Evolutionary conservation across 2,329 filamentous ascomycete species (phyloP), one percentile per base, ranked within the genome.

Genomic region (Penicillium sclerotigenum): DNA sequence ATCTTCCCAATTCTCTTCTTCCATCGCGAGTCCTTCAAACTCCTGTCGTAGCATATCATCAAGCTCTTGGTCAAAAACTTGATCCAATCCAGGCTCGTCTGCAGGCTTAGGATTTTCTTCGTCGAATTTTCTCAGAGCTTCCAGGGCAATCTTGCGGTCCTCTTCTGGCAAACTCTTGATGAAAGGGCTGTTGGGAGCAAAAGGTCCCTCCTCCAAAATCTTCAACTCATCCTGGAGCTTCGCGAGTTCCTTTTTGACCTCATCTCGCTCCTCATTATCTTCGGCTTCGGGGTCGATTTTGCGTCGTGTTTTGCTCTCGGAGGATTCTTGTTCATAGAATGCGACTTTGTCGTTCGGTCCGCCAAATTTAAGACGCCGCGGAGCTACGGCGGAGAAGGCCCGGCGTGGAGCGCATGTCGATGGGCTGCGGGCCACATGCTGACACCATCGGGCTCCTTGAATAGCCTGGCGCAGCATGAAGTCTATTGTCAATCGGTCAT

Each of bases 401-500:
- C 73, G 71, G 49, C 58, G 65, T 43, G 57, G 54, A 61, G 59
- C 54, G 67, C 57, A 61, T 54, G 63, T 63, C 59, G 68, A 67
- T 64, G 66, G 65, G 62, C 59, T 68, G 71, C 63, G 67, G 63
- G 71, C 69, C 64, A 67, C 70, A 74, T 75, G 68, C 62, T 73
- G 71, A 72, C 73, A 73, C 72, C 72, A 75, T 65, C 73, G 72
- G 74, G 74, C 72, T 68, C 73, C 73, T 68, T 68, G 72, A 63
- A 75, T 63, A 66, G 69, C 69, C 71, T 74, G 72, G 65, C 74
- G 74, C 72, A 76, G 74, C 75, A 77, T 77, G 71, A 69, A 71
- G 68, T 64, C 62, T 66, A 60, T 56, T 56, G 54, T 57, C 68
- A 66, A 71, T 57, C 48, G 62, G 64, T 67, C 73, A 75, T 75